Base-by-base conservation (phyloP, 2,329 filamentous ascomycete species). In the Colletotrichum sp. region DNA sequence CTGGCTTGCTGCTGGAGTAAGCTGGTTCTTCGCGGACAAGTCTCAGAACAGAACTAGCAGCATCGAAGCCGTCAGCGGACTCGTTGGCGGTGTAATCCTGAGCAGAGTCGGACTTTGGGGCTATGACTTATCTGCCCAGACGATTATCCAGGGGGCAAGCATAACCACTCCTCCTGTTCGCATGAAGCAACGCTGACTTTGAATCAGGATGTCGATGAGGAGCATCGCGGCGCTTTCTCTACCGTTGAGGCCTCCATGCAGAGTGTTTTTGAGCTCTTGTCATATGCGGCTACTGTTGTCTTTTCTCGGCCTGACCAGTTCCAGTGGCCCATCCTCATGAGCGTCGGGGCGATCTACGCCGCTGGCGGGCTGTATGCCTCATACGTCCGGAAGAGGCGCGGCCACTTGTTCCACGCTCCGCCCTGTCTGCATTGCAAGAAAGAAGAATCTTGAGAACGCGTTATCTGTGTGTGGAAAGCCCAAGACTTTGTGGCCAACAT, bases 1-100 rank as follows among this genome's bases (percentile, higher is more conserved):
- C 4, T 92, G 89, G 78, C 84, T 93, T 6, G 85, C 85, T 2
- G 85, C 81, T 0, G 90, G 87, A 0, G 82, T 88, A 5, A 78
- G 80, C 3, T 81, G 86, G 21, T 90, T 90, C 78, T 86, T 86
- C 24, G 32, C 67, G 18, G 67, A 64, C 57, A 48, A 32, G 57
- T 48, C 55, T 16, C 34, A 64, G 55, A 64, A 48, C 9, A 13
- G 71, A 1, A 36, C 57, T 0, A 73, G 55, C 64, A 63, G 60
- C 30, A 63, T 63, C 9, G 34, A 28, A 24, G 55, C 71, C 21
- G 36, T 61, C 10, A 69, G 64, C 39, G 64, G 71, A 12, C 64
- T 73, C 2, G 71, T 69, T 15, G 52, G 32, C 3, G 64, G 52
- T 21, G 71, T 69, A 3, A 63, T 69, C 0, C 26, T 73, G 21